These are phyloP conservation scores for Lactuca saligna DNA, from an alignment of 129 eudicot genomes.

Conservation along the genomic window DNA sequence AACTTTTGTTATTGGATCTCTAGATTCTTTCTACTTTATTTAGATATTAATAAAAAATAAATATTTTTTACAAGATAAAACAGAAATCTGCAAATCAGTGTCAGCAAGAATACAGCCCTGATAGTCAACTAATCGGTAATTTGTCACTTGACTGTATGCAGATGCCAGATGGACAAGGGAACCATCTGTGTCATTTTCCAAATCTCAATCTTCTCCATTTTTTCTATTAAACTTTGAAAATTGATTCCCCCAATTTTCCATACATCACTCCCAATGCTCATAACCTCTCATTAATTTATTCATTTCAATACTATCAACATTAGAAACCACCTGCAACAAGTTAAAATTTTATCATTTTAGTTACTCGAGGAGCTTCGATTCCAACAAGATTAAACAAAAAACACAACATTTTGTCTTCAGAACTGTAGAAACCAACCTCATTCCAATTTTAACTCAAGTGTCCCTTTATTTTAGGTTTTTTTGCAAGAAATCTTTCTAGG, in stretches of 20 bases:
- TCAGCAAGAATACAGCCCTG: slow-evolving; percentile 32
- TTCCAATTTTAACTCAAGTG: slow-evolving; percentile 11
- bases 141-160: slow-evolving; percentile 28
- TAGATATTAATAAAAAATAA: not conserved
- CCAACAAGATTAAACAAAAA: slow-evolving; percentile 35
- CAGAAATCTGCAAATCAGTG: slow-evolving; percentile 18
- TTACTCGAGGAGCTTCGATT: slow-evolving; percentile 39
- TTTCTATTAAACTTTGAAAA: slow-evolving; percentile 22
- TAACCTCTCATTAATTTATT: slow-evolving; percentile 27
- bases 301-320: slow-evolving; percentile 19
- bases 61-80: not conserved
- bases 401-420: slow-evolving; percentile 24
- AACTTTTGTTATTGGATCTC: not conserved
- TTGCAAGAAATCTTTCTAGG: slow-evolving; percentile 25
- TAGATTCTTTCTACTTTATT: not conserved
- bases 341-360: slow-evolving; percentile 30
- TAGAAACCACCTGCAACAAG: slow-evolving; percentile 28
- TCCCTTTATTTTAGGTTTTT: slow-evolving; percentile 13
- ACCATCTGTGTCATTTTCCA: slow-evolving; percentile 34
- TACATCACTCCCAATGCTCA: slow-evolving; percentile 31
- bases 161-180: slow-evolving; percentile 26
- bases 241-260: slow-evolving; percentile 34
- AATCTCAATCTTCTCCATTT: slow-evolving; percentile 34
- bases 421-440: slow-evolving; percentile 20
- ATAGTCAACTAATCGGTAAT: slow-evolving; percentile 14